These are phyloP conservation scores for Psidium guajava DNA, from an alignment of 345 rosid genomes.

Conservation along the genomic window DNA sequence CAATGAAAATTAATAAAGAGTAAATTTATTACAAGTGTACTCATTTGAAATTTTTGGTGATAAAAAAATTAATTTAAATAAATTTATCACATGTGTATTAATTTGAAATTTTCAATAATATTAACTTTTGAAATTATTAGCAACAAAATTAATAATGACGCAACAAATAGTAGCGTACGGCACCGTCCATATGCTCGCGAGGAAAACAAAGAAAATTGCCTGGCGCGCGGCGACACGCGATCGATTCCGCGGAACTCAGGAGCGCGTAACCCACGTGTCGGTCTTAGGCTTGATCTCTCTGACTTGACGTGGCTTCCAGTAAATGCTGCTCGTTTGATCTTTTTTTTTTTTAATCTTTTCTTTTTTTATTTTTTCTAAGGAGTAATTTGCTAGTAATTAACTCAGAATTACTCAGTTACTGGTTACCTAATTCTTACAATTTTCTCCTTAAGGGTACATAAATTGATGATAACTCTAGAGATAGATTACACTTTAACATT, in stretches of 20 bases:
- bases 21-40: no score
- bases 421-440: background rate
- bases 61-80: no score
- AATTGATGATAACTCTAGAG: background rate
- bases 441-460: background rate
- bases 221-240: background rate
- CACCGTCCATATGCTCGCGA: background rate
- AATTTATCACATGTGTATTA: no score
- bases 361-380: fast-evolving
- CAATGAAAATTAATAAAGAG: no score
- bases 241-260: background rate
- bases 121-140: no score
- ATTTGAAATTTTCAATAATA: no score
- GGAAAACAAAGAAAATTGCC: background rate
- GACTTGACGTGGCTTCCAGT: background rate
- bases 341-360: background rate
- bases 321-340: background rate
- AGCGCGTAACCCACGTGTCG: background rate
- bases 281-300: background rate
- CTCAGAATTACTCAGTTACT: background rate
- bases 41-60: no score
- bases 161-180: background rate
- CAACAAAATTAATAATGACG: background rate
- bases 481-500: background rate
- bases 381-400: background rate